Base-by-base conservation (phyloP, 371 early-diverging fungal genomes). In the Rhizopus arrhizus region DNA sequence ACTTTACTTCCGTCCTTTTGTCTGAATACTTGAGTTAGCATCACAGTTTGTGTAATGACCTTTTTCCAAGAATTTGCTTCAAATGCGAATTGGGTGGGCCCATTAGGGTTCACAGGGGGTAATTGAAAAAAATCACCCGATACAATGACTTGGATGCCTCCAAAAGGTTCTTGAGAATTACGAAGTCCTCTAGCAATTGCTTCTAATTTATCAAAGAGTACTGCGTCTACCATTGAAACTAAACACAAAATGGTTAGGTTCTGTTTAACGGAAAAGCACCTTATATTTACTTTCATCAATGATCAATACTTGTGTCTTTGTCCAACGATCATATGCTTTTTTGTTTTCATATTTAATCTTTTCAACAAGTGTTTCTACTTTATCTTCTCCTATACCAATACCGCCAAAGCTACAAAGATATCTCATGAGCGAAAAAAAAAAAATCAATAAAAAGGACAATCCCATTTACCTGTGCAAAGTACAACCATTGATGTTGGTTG, bases 71-170 rank as follows among this genome's bases (percentile, higher is more conserved):
- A 50, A 11, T 71, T 34, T 3, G 90, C 72, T 66, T 96, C 91
- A 62, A 95, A 96, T 16, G 89, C 89, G 62, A 91, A 91, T 58
- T 69, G 78, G 2, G 79, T 58, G 1, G 61, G 62, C 5, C 61
- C 49, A 8, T 71, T 58, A 0, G 56, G 64, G 2, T 74, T 80
- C 7, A 93, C 93, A 15, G 97, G 97, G n/a, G 97, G 97, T 32
- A 97, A 77, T 64, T 97, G 96, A 77, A 92, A 91, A 72, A 96
- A 97, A 54, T 97, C 97, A 4, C 97, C 97, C 0, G 92, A 89
- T 7, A 93, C 69, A 51, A 96, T 78, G 0, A 96, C 84, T 76
- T 95, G 95, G 35, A 97, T 89, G 6, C 95, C 96, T 16, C 97
- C 97, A 79, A 96, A 96, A 0, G 94, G 95, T 11, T 56, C 56